Evolutionary conservation across 345 rosid species (phyloP).

Genomic region (Populus davidiana): DNA sequence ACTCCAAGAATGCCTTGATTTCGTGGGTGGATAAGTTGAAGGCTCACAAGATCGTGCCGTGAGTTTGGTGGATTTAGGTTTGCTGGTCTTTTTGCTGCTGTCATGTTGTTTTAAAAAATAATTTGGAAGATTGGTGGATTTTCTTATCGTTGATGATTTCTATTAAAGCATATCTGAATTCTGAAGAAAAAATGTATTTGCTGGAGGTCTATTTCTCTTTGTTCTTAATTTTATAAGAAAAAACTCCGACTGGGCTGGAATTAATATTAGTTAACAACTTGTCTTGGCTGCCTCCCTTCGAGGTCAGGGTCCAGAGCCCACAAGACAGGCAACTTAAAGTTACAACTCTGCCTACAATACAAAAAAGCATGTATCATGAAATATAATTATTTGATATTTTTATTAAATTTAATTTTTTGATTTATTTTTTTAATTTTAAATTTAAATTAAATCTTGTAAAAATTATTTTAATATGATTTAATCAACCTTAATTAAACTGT

Average conservation of each 20-base stretch:
- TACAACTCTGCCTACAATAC: too few species aligned
- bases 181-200: background rate
- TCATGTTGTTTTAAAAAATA: background rate
- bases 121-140: background rate
- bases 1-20: conserved; percentile 63
- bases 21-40: conserved; percentile 28
- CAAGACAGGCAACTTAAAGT: background rate
- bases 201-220: background rate
- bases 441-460: too few species aligned
- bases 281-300: background rate
- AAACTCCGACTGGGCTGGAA: too few species aligned
- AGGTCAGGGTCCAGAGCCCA: background rate
- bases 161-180: background rate
- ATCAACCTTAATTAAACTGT: too few species aligned
- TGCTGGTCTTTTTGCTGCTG: background rate
- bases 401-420: too few species aligned
- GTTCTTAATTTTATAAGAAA: background rate
- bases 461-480: too few species aligned
- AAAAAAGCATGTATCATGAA: too few species aligned
- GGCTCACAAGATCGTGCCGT: conserved; percentile 22
- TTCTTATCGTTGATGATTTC: background rate
- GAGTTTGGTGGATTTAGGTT: background rate
- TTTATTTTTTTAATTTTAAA: background rate
- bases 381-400: too few species aligned
- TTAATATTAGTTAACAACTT: background rate